Base-by-base conservation (phyloP, 2,329 filamentous ascomycete species). In the Alternaria arborescens region DNA sequence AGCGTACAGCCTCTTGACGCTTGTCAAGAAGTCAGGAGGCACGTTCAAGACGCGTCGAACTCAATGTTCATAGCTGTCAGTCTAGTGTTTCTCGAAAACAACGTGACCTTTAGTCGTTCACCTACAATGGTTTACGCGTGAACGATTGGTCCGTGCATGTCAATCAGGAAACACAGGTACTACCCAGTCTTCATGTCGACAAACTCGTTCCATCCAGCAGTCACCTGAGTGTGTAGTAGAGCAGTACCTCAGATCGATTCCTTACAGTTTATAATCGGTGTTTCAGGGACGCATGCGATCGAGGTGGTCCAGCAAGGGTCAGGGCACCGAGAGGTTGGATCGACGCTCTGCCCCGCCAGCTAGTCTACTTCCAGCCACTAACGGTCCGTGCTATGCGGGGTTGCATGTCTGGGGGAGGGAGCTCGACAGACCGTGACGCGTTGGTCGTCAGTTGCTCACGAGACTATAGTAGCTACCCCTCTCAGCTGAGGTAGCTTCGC, bases 391-490 rank as follows among this genome's bases (percentile, higher is more conserved):
- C 64, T 24, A 66, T 65, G 69, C 67, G 69, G 68, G 68, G 67
- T 63, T 63, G 64, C 60, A 67, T 70, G 61, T 68, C 66, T 69
- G 69, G 14, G 69, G 69, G 67, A 64, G 67, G 53, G 52, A 60
- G 57, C 59, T 67, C 58, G 64, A 26, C 24, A 26, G 24, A 26
- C 24, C 24, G 24, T 26, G 24, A 26, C 24, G 24, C 24, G 24
- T 26, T 26, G 24, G 24, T 26, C 24, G 24, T 26, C 61, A 65
- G 66, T 52, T 46, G 63, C 64, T 66, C 66, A 71, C 66, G 66
- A 71, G 69, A 64, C 60, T 48, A 47, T 55, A 54, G 51, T 42
- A 52, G 66, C 55, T 68, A 62, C 65, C 66, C 62, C 68, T 68
- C 69, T 60, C 60, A 66, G 61, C 65, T 69, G 64, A 71, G 36